A percentile compares a stretch with the other conserved stretches of the same genome.
Evolutionary conservation across 139 green algal species (phyloP).

Genomic region (Parachlorella kessleri): DNA sequence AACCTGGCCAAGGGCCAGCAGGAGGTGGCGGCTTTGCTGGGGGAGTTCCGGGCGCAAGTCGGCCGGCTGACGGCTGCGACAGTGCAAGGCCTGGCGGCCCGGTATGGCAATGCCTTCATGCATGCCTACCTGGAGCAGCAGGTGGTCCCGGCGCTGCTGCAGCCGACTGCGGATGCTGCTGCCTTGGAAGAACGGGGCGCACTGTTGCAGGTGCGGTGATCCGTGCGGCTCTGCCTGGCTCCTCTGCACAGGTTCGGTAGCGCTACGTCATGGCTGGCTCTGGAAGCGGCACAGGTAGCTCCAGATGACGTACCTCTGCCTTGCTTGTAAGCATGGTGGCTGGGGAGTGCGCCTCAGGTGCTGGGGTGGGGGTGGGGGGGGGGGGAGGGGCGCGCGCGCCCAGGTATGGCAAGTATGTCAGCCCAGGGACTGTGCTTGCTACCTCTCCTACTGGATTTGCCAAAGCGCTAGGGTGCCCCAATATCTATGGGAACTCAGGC

Average conservation of each 20-base stretch:
- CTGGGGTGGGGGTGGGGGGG: too few relatives aligned
- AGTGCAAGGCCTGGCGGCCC: conserved; percentile 3
- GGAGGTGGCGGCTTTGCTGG: background rate
- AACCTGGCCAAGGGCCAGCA: background rate
- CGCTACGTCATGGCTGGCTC: background rate
- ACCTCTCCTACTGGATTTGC: too few relatives aligned
- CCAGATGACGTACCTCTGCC: background rate
- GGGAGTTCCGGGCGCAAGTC: background rate
- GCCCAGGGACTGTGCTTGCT: too few relatives aligned
- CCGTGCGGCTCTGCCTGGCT: background rate
- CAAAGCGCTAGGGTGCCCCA: too few relatives aligned
- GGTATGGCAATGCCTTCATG: conserved; percentile 3
- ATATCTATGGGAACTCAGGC: too few relatives aligned
- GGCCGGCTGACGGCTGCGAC: background rate
- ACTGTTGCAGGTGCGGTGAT: conserved; percentile 13
- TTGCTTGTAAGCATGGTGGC: too few relatives aligned
- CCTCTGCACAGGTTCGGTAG: background rate
- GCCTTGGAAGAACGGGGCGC: background rate
- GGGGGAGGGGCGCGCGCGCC: too few relatives aligned
- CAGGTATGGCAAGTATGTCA: too few relatives aligned
- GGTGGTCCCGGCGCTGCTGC: conserved; percentile 13
- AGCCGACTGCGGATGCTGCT: background rate
- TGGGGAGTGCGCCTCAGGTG: too few relatives aligned
- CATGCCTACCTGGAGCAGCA: conserved; percentile 1
- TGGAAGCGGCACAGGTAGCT: background rate